These are phyloP conservation scores for Picochlorum sp. DNA, from an alignment of 139 green algal species.

Conservation along the genomic window DNA sequence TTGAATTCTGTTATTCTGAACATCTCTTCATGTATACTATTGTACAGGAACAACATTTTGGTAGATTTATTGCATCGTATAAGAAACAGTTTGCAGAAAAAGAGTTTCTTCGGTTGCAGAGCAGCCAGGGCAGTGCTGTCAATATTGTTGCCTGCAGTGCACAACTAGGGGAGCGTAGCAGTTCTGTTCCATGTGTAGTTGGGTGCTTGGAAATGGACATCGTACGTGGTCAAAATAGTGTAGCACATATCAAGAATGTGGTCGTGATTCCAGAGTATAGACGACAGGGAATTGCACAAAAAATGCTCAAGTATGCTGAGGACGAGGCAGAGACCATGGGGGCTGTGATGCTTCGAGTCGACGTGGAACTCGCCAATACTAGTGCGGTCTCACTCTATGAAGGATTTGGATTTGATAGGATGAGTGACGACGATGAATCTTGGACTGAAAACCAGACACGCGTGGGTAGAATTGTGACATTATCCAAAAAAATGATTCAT, in stretches of 20 bases:
- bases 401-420: neutral
- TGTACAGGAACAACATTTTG: slow-evolving; percentile 7
- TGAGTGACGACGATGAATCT: neutral
- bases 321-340: neutral
- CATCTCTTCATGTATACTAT: no score
- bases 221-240: no score
- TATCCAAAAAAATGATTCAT: neutral
- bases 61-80: slow-evolving; percentile 8
- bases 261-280: neutral
- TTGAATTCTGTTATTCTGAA: no score
- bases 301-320: neutral
- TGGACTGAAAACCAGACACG: neutral
- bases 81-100: slow-evolving; percentile 13
- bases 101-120: neutral
- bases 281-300: neutral
- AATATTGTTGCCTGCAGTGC: no score
- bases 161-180: no score
- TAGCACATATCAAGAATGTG: slow-evolving; percentile 7
- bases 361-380: slow-evolving; percentile 5
- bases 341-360: neutral
- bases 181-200: no score
- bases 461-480: slow-evolving; percentile 5
- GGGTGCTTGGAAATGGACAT: neutral
- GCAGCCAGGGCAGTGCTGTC: no score
- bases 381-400: slow-evolving; percentile 1